A percentile compares a stretch with the other conserved stretches of the same genome.
These are phyloP conservation scores for Hysterangium stoloniferum DNA, from an alignment of 768 basidiomycete species.

Conservation along the genomic window DNA sequence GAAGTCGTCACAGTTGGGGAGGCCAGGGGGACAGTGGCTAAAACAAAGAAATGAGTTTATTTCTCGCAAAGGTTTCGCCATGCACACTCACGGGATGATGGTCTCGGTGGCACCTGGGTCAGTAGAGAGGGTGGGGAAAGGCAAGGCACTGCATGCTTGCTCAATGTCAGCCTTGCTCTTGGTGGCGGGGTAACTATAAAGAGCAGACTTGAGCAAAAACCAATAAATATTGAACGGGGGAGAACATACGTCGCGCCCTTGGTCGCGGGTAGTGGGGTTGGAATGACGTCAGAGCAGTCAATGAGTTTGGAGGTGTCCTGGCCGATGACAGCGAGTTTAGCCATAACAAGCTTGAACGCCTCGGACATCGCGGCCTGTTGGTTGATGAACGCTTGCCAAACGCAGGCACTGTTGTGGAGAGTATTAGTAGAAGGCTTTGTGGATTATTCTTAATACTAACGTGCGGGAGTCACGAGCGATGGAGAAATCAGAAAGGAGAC, in stretches of 20 bases:
- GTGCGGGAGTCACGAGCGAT: slow-evolving; percentile 21
- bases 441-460: neutral
- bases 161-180: neutral
- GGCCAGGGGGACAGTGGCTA: no score
- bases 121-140: slow-evolving; percentile 2
- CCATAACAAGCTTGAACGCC: slow-evolving; percentile 35
- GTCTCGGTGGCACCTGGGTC: slow-evolving; percentile 8
- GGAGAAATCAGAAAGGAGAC: slow-evolving; percentile 21
- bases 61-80: no score
- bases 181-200: slow-evolving; percentile 6
- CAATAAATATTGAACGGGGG: neutral
- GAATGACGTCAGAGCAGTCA: slow-evolving; percentile 41
- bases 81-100: slow-evolving; percentile 1
- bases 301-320: slow-evolving; percentile 29
- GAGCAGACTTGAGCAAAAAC: no score
- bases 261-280: slow-evolving; percentile 17
- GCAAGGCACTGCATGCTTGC: neutral
- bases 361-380: slow-evolving; percentile 27
- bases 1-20: no score
- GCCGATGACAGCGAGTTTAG: slow-evolving; percentile 36
- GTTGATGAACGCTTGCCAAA: slow-evolving; percentile 11
- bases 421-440: neutral
- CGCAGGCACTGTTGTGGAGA: slow-evolving; percentile 6
- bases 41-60: no score
- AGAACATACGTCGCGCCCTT: slow-evolving; percentile 12